Evolutionary conservation across 495 filamentous ascomycete species (phyloP).

Genomic region (Xylaria cubensis): DNA sequence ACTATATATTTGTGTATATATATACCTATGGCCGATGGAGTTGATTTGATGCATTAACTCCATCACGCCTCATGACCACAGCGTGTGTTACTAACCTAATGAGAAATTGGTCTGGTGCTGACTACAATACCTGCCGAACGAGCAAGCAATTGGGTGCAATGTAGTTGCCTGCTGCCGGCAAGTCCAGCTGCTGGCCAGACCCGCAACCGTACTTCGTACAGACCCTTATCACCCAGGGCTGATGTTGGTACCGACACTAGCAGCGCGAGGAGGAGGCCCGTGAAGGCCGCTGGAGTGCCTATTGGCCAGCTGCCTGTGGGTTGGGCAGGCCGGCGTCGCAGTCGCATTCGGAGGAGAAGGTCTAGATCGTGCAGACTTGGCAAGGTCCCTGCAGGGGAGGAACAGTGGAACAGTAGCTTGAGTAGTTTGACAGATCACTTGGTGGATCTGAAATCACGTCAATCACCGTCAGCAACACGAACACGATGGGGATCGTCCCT

Average conservation of each 20-base stretch:
- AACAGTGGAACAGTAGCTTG: not conserved
- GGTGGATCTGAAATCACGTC: constrained; percentile 19
- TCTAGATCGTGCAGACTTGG: constrained; percentile 20
- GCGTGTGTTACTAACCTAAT: not conserved
- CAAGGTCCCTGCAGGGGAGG: constrained; percentile 21
- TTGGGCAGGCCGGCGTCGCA: constrained; percentile 2
- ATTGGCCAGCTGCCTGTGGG: constrained; percentile 14
- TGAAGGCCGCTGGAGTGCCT: constrained; percentile 15
- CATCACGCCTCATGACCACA: constrained; percentile 7
- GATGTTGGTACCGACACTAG: not conserved
- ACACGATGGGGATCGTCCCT: constrained; percentile 9
- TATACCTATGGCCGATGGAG: not conserved
- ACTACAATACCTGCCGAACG: not conserved
- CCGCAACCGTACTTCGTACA: not conserved
- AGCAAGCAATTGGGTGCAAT: not conserved
- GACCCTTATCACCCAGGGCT: not conserved
- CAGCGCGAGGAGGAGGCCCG: not conserved
- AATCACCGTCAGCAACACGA: constrained; percentile 21
- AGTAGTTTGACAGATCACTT: constrained; percentile 14
- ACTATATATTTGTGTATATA: no score
- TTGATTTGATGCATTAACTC: not conserved
- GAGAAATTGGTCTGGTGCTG: constrained; percentile 4
- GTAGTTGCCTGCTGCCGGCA: not conserved
- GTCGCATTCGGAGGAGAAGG: not conserved
- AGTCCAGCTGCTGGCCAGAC: not conserved